A percentile compares a stretch with the other conserved stretches of the same genome.
phyloP scores from a whole-genome alignment of 768 basidiomycete species.

The Amanita rimosa region DNA sequence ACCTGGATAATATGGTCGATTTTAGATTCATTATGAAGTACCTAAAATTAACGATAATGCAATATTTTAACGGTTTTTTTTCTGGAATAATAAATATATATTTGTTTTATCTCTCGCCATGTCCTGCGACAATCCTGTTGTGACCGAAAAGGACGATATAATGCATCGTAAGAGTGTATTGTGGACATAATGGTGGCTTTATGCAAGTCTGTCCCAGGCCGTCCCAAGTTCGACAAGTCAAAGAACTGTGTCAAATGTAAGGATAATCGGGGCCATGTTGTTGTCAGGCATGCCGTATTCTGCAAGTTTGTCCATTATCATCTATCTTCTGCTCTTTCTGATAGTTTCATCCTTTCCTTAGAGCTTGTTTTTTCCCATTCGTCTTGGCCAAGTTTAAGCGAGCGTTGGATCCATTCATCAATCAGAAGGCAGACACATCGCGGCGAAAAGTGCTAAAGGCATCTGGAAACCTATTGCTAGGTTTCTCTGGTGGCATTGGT shows the following conservation, averaged over 20 bases:
- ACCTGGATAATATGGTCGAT: not conserved
- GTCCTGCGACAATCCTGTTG: constrained; percentile 3
- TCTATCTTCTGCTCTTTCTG: not conserved
- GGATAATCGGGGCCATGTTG: constrained; percentile 46
- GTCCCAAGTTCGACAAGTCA: constrained; percentile 55
- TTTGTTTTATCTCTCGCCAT: not conserved
- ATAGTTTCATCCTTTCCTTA: constrained; percentile 5
- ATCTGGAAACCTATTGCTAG: constrained; percentile 55
- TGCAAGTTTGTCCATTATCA: constrained; percentile 50
- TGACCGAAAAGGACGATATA: not conserved
- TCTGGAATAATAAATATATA: no score
- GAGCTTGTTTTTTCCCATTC: constrained; percentile 51
- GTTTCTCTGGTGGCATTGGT: constrained; percentile 70
- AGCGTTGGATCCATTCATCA: constrained; percentile 53
- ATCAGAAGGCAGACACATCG: constrained; percentile 40
- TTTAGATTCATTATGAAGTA: not conserved
- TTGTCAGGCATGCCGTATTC: constrained; percentile 73
- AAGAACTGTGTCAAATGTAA: constrained; percentile 71
- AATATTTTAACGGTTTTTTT: not conserved
- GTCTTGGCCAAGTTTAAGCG: constrained; percentile 54
- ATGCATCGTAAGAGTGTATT: constrained; percentile 3
- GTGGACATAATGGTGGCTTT: not conserved
- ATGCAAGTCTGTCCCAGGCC: constrained; percentile 27
- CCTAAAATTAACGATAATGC: not conserved
- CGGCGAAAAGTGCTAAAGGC: constrained; percentile 54